phyloP scores from a whole-genome alignment of 2,329 filamentous ascomycete genomes.

The Aspergillus ochraceus region DNA sequence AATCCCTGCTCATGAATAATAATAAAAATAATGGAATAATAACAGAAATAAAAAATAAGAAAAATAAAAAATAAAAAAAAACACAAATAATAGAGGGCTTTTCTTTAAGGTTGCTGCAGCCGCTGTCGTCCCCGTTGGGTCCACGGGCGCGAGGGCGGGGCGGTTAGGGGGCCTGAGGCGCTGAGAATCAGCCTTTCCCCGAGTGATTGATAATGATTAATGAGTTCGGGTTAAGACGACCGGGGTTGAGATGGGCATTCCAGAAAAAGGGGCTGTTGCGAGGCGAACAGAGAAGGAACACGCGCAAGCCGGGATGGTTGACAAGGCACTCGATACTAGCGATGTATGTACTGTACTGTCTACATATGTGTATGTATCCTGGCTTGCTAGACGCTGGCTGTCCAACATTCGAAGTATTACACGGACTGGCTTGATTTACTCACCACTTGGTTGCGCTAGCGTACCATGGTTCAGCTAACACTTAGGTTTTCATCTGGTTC shows the following conservation, averaged over 20 bases:
- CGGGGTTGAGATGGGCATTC: neutral
- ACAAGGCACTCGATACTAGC: neutral
- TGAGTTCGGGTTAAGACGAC: neutral
- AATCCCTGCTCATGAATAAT: neutral
- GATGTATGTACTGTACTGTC: neutral
- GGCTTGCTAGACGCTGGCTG: neutral
- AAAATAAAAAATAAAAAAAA: neutral
- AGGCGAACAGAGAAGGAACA: neutral
- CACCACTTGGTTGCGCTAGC: neutral
- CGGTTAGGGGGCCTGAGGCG: conserved; percentile 11
- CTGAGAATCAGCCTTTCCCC: conserved; percentile 1
- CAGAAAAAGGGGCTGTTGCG: neutral
- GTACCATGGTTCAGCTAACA: neutral
- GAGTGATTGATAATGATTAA: neutral
- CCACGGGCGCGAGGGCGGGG: conserved; percentile 24
- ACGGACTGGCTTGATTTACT: neutral
- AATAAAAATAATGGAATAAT: neutral
- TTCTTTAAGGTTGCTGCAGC: conserved; percentile 27
- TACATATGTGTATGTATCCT: too few relatives aligned
- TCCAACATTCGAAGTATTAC: neutral
- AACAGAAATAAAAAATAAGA: neutral
- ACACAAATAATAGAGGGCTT: neutral
- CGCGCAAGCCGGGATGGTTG: too few relatives aligned
- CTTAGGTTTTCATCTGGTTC: neutral
- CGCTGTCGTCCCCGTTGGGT: conserved; percentile 25